Conservation (phyloP, 129 eudicot genomes). For the Escallonia herrerae region DNA sequence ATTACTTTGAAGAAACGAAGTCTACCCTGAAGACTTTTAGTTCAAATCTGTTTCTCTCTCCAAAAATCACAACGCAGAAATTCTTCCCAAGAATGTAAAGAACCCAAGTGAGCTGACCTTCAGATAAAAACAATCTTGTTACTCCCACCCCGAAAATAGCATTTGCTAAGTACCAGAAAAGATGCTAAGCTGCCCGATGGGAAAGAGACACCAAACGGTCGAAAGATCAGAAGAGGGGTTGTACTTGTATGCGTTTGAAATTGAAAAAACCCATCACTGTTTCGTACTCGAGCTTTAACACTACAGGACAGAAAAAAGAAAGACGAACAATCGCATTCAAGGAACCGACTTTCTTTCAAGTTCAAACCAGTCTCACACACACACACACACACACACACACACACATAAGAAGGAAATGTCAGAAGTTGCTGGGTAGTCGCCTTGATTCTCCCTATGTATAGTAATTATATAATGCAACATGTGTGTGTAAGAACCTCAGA, state of each 20-base stretch:
- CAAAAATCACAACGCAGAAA: constrained; percentile 6
- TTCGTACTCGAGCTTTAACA: constrained; percentile 7
- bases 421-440: constrained; percentile 29
- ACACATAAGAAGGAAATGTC: constrained; percentile 28
- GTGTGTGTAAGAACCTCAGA: too few species aligned
- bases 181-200: neutral
- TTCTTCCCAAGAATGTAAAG: constrained; percentile 1
- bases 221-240: neutral
- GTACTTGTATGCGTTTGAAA: neutral
- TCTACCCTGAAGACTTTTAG: constrained; percentile 3
- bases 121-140: neutral
- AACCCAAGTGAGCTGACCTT: constrained; percentile 7
- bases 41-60: constrained; percentile 3
- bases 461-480: neutral
- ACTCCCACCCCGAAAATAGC: neutral
- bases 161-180: neutral
- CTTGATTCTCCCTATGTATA: constrained; percentile 11
- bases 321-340: constrained; percentile 37
- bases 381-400: constrained; percentile 25
- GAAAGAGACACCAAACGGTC: constrained; percentile 16
- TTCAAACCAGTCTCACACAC: constrained; percentile 2
- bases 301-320: neutral
- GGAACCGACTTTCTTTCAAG: constrained; percentile 21
- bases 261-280: neutral
- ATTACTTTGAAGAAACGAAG: constrained; percentile 2